Conservation (phyloP, 805 yeast species). For the Torulaspora delbrueckii region DNA sequence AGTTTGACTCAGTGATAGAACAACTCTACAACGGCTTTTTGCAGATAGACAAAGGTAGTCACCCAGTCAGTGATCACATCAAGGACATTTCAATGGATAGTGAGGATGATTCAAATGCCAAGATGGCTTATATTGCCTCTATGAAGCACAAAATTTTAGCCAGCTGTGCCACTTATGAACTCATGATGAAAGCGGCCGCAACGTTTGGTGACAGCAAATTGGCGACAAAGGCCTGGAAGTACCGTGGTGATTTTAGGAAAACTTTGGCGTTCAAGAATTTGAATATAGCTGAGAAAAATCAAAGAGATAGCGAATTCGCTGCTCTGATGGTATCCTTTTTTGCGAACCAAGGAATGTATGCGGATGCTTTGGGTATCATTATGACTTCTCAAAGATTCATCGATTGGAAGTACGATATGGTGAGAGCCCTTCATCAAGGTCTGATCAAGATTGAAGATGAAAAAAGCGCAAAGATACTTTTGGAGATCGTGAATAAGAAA, state of each 20-base stretch:
- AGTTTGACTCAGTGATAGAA: slow-evolving; percentile 16
- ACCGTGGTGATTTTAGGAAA: slow-evolving; percentile 69
- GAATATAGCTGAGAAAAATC: slow-evolving; percentile 43
- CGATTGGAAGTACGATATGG: slow-evolving; percentile 55
- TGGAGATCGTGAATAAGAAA: slow-evolving; percentile 33
- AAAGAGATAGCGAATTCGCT: slow-evolving; percentile 49
- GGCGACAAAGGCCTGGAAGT: slow-evolving; percentile 68
- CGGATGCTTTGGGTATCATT: slow-evolving; percentile 68
- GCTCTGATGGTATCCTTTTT: slow-evolving; percentile 59
- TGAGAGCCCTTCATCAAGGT: slow-evolving; percentile 40
- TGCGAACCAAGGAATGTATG: slow-evolving; percentile 47
- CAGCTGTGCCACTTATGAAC: slow-evolving; percentile 49
- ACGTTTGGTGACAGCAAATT: slow-evolving; percentile 49
- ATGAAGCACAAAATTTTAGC: slow-evolving; percentile 37
- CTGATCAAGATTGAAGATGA: slow-evolving; percentile 44
- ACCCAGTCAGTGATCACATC: neutral
- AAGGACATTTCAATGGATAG: neutral
- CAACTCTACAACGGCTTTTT: slow-evolving; percentile 6
- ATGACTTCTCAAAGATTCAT: slow-evolving; percentile 63
- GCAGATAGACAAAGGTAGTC: neutral
- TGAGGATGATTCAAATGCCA: neutral
- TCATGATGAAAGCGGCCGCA: slow-evolving; percentile 64
- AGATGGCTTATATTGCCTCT: slow-evolving; percentile 8
- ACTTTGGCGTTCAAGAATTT: slow-evolving; percentile 45
- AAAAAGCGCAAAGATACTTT: slow-evolving; percentile 30